These are phyloP conservation scores for Hypoxylon sp. DNA, from an alignment of 2,329 filamentous ascomycete genomes.

Conservation along the genomic window DNA sequence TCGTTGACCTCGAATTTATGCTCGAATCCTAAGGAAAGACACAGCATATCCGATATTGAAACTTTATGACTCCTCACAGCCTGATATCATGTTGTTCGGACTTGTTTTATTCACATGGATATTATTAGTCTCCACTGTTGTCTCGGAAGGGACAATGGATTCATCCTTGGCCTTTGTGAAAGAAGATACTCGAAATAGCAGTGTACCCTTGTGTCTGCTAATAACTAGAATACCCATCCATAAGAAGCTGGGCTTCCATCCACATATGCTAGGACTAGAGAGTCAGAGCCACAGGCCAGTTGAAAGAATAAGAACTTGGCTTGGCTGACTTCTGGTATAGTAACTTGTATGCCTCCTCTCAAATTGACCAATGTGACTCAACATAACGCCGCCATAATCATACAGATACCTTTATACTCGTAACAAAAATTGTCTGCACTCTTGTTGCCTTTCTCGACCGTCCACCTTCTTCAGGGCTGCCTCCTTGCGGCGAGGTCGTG, in stretches of 20 bases:
- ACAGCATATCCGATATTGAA: neutral
- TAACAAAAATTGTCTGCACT: neutral
- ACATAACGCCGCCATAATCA: conserved; percentile 6
- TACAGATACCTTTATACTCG: neutral
- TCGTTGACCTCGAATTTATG: neutral
- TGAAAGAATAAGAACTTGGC: neutral
- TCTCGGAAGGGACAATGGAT: neutral
- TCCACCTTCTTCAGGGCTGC: conserved; percentile 33
- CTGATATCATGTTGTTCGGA: conserved; percentile 2
- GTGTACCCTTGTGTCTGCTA: neutral
- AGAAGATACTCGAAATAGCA: neutral
- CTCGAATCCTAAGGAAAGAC: neutral
- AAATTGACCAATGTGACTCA: neutral
- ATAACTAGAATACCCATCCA: neutral
- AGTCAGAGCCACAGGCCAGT: neutral
- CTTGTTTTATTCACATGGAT: neutral
- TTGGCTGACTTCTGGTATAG: neutral
- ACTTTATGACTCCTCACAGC: conserved; percentile 3
- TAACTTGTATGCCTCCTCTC: neutral
- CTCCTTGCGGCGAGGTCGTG: conserved; percentile 53
- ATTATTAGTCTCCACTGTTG: neutral
- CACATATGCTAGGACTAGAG: neutral
- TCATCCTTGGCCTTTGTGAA: neutral
- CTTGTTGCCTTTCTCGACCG: neutral
- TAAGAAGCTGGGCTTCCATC: neutral